phyloP scores from a whole-genome alignment of 805 yeast genomes.

The Candida xyloterini region DNA sequence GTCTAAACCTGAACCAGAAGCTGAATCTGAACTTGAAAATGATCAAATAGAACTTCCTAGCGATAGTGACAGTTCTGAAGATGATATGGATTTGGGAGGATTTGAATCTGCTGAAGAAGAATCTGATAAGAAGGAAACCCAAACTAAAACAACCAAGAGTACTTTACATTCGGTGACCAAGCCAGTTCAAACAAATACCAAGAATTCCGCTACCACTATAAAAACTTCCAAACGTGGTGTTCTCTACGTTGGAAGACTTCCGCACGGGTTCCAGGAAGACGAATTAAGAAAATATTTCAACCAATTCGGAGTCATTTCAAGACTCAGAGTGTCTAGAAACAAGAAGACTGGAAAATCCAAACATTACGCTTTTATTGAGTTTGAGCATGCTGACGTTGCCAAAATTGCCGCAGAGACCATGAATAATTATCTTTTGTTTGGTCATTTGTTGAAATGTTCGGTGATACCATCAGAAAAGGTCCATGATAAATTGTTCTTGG shows the following conservation, averaged over 20 bases:
- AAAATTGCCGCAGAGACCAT: constrained; percentile 89
- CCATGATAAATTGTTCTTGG: constrained; percentile 56
- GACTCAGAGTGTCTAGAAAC: constrained; percentile 81
- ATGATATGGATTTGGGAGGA: constrained; percentile 18
- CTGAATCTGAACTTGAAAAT: constrained; percentile 13
- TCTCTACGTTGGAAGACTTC: constrained; percentile 86
- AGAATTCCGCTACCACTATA: constrained; percentile 5
- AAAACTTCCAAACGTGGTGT: constrained; percentile 52
- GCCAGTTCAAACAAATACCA: constrained; percentile 13
- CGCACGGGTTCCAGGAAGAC: constrained; percentile 85
- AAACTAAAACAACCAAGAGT: constrained; percentile 14
- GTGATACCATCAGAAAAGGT: constrained; percentile 54
- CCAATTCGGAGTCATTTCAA: constrained; percentile 85
- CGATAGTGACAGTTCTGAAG: constrained; percentile 15
- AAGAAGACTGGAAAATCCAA: constrained; percentile 87
- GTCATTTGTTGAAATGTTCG: constrained; percentile 71
- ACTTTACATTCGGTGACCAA: constrained; percentile 25
- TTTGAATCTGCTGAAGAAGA: constrained; percentile 17
- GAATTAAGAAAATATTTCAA: constrained; percentile 76
- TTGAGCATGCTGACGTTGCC: constrained; percentile 71
- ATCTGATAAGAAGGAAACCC: neutral
- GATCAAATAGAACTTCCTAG: constrained; percentile 20
- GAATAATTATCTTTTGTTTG: constrained; percentile 89
- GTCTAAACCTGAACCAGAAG: constrained; percentile 2
- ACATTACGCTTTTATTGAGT: constrained; percentile 90